phyloP scores from a whole-genome alignment of 305 asterid genomes.

The Solanum aculeatissimum region DNA sequence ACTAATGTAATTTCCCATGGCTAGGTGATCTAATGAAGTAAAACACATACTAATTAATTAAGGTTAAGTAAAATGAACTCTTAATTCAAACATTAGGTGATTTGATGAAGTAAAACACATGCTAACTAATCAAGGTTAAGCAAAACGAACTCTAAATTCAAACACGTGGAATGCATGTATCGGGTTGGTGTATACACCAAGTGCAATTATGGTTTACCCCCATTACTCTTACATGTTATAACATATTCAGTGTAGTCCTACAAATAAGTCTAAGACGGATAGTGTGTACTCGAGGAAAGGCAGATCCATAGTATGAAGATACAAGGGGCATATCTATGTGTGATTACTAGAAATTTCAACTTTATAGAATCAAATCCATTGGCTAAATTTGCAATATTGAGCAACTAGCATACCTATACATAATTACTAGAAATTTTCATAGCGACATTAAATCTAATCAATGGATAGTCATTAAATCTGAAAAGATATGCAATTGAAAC shows the following conservation, averaged over 20 bases:
- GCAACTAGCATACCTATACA: neutral
- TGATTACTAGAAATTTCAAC: neutral
- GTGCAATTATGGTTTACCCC: neutral
- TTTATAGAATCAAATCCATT: neutral
- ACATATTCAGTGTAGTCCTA: neutral
- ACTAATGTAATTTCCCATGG: too few species aligned
- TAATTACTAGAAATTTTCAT: neutral
- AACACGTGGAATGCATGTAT: too few species aligned
- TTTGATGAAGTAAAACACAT: too few species aligned
- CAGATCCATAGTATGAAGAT: neutral
- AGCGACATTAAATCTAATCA: neutral
- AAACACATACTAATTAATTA: too few species aligned
- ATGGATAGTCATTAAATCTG: too few species aligned
- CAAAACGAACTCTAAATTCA: too few species aligned
- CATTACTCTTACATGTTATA: neutral
- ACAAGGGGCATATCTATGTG: neutral
- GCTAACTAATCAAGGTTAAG: too few species aligned
- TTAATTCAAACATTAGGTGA: too few species aligned
- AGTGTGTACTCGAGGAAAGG: neutral
- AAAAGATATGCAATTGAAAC: neutral
- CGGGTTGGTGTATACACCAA: too few species aligned
- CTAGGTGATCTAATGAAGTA: too few species aligned
- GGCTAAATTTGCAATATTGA: neutral
- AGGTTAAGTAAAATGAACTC: too few species aligned
- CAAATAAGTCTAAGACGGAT: neutral